These are phyloP conservation scores for Pezicula neosporulosa DNA, from an alignment of 2,329 filamentous ascomycete species.

Conservation along the genomic window DNA sequence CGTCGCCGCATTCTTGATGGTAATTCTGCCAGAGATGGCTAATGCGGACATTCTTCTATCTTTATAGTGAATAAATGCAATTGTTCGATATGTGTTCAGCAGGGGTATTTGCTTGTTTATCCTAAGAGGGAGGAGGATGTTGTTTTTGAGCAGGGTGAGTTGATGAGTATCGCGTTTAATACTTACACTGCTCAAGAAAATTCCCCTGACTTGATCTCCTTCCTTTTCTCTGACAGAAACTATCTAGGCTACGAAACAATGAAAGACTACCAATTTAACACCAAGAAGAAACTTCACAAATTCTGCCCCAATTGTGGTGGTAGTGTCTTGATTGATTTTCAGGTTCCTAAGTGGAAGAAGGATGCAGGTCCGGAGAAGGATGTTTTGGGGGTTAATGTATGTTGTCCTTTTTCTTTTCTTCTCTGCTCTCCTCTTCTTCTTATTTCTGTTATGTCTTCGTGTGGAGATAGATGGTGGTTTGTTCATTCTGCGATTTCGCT, in stretches of 20 bases:
- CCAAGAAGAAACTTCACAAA: constrained; percentile 10
- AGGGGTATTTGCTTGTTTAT: constrained; percentile 39
- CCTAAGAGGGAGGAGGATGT: constrained; percentile 14
- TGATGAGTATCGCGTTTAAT: not conserved
- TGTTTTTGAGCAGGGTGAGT: constrained; percentile 9
- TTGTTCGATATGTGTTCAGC: constrained; percentile 61
- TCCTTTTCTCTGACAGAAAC: not conserved
- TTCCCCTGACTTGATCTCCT: not conserved
- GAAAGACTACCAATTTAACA: constrained; percentile 9
- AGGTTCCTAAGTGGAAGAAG: not conserved
- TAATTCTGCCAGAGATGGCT: no score
- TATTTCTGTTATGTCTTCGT: not conserved
- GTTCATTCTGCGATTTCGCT: not conserved
- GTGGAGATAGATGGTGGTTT: not conserved
- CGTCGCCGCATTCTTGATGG: no score
- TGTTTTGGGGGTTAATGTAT: constrained; percentile 19
- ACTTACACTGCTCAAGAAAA: no score
- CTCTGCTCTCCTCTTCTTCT: not conserved
- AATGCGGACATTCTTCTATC: no score
- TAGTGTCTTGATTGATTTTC: constrained; percentile 16
- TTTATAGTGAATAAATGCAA: constrained; percentile 48
- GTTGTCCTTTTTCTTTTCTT: constrained; percentile 3
- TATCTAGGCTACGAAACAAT: constrained; percentile 15
- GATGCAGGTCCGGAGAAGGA: constrained; percentile 16
- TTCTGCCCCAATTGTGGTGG: constrained; percentile 21